Evolutionary conservation across 2,329 filamentous ascomycete species (phyloP).

Genomic region (Capronia americana): DNA sequence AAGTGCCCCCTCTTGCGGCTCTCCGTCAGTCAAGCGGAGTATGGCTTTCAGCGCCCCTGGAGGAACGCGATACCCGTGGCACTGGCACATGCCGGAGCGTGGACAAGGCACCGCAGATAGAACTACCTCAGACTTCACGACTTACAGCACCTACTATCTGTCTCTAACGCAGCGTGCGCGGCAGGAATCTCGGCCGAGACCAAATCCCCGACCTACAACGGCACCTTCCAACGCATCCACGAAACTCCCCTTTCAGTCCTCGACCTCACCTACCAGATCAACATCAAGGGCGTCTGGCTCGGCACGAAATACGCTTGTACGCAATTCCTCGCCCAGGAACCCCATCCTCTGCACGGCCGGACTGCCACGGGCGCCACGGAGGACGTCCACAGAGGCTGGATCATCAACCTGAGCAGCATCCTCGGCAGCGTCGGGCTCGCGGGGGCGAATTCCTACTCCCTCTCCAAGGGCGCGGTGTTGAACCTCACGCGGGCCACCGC

Average conservation of each 20-base stretch:
- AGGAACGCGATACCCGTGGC: too few species aligned
- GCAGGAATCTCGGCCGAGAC: constrained; percentile 30
- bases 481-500: constrained; percentile 54
- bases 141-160: constrained; percentile 30
- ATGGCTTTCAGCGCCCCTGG: too few species aligned
- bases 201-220: background rate
- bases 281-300: constrained; percentile 50
- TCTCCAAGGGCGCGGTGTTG: constrained; percentile 56
- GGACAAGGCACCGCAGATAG: too few species aligned
- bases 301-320: constrained; percentile 46
- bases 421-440: constrained; percentile 20
- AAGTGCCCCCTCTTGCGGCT: too few species aligned
- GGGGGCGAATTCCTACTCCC: constrained; percentile 48
- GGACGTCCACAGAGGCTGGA: constrained; percentile 45
- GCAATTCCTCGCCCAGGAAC: constrained; percentile 36
- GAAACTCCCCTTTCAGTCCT: constrained; percentile 23
- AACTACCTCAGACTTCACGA: too few species aligned
- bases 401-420: constrained; percentile 49
- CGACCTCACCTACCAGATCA: constrained; percentile 42
- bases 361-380: constrained; percentile 14
- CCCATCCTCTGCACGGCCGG: constrained; percentile 20
- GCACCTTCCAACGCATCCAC: constrained; percentile 21
- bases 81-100: too few species aligned
- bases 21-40: too few species aligned
- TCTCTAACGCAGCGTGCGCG: constrained; percentile 1